A percentile compares a stretch with the other conserved stretches of the same genome.
Conservation (phyloP, 208 protist species). For the Vickermania ingenoplastis region DNA sequence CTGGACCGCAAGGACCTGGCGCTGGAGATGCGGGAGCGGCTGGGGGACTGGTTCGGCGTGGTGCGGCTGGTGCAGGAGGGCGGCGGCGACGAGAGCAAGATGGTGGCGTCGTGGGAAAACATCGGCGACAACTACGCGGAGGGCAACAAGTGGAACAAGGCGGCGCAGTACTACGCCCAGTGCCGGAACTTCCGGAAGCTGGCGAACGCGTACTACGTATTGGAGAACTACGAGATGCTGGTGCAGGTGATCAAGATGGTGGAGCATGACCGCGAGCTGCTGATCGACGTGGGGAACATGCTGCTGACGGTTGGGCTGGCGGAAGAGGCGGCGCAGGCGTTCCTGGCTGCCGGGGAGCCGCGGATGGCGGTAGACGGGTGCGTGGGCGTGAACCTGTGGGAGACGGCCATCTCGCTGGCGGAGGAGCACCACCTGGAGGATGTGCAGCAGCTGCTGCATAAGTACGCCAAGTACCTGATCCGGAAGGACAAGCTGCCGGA, state of each 20-base stretch:
- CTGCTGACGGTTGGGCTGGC: conserved; percentile 88
- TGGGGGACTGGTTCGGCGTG: conserved; percentile 95
- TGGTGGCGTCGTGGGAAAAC: conserved; percentile 85
- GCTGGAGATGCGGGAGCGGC: conserved; percentile 83
- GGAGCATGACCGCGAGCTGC: conserved; percentile 86
- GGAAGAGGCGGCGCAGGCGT: conserved; percentile 81
- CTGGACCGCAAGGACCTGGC: conserved; percentile 95
- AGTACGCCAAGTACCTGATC: conserved; percentile 89
- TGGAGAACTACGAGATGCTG: conserved; percentile 91
- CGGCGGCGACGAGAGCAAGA: conserved; percentile 87
- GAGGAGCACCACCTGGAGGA: conserved; percentile 87
- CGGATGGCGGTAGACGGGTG: conserved; percentile 91
- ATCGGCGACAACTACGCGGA: conserved; percentile 95
- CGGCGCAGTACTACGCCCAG: conserved; percentile 93
- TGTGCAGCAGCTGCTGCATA: conserved; percentile 79
- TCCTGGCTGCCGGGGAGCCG: conserved; percentile 81
- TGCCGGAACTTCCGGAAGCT: conserved; percentile 85
- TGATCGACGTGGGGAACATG: conserved; percentile 81
- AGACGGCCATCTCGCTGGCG: conserved; percentile 84
- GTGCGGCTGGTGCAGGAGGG: conserved; percentile 89
- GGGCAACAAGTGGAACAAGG: conserved; percentile 92
- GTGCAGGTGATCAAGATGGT: conserved; percentile 77
- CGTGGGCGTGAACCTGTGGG: conserved; percentile 91
- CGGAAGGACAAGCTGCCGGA: conserved; percentile 79
- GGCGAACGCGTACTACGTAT: conserved; percentile 80